Evolutionary conservation across 305 asterid genomes (phyloP), one percentile per base, ranked within the genome.

Genomic region (Solanum chacoense): DNA sequence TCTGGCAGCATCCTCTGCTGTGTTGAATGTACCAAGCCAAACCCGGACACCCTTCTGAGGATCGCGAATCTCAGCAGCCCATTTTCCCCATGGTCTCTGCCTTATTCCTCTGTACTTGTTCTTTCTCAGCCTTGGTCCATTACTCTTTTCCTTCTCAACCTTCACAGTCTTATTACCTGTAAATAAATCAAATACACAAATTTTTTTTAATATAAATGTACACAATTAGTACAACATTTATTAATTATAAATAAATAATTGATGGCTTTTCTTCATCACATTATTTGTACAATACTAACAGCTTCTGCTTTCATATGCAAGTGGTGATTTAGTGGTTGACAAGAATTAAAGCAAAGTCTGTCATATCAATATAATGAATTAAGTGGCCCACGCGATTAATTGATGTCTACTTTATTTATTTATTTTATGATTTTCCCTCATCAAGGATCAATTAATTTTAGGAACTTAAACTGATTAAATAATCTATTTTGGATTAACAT

Each of bases 31-130:
- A 3, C 99, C 98, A 7, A 96, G 98, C 98, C 99, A 95, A 18
- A 94, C 96, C 2, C 99, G 84, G 2, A 90, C 91, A 2, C 98
- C 98, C 59, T 94, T 94, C 2, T 85, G 88, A 1, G 99, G 99
- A 90, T 96, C 98, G n/a, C 98, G 98, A 67, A 95, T 96, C 83
- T 96, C 98, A 3, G 98, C 98, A 0, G 99, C 99, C 98, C 98
- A 96, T 91, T 96, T 95, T 4, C 99, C 99, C 98, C 98, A 96
- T 28, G 98, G 98, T 93, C 98, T 92, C 89, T 92, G 97, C 89
- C 99, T 91, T 88, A 96, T 96, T 77, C 99, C 98, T 90, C 98
- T 91, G 91, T 95, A 96, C 85, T 87, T 91, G 88, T 91, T 94
- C 90, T 96, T 96, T 85, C 96, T 93, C 1, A 90, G 67, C 94